Conservation (phyloP, 2,329 filamentous ascomycete species). For the Neoascochyta sp. region DNA sequence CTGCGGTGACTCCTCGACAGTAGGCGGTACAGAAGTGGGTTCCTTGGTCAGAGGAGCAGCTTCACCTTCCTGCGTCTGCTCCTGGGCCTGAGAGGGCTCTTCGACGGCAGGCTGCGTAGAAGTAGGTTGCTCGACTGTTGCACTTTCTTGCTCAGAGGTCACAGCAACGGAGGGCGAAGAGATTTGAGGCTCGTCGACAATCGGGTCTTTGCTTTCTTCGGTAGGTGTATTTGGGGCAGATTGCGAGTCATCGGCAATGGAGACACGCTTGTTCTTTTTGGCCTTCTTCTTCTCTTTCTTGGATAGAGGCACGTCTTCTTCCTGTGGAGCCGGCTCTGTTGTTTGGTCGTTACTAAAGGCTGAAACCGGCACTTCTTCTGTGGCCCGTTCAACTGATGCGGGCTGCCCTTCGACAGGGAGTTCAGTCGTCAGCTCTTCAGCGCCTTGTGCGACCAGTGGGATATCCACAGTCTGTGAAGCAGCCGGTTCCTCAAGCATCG, state of each 20-base stretch:
- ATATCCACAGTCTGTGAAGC: conserved; percentile 5
- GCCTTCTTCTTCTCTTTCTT: conserved; percentile 6
- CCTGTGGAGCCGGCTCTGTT: neutral
- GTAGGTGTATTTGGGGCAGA: neutral
- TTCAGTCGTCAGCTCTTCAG: neutral
- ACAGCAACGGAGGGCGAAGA: neutral
- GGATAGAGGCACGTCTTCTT: conserved; percentile 2
- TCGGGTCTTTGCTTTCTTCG: conserved; percentile 2
- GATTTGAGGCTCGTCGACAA: neutral
- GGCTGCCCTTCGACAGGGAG: neutral
- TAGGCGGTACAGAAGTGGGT: neutral
- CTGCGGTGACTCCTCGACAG: conserved; percentile 1
- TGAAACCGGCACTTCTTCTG: no score
- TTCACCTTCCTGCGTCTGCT: neutral
- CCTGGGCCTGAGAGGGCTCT: neutral
- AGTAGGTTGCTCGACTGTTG: neutral
- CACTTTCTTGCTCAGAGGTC: no score
- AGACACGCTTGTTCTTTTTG: conserved; percentile 4
- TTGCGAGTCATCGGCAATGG: conserved; percentile 3
- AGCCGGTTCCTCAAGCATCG: conserved; percentile 4
- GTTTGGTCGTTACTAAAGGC: no score
- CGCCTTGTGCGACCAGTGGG: neutral
- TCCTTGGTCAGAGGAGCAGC: neutral
- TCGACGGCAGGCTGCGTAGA: neutral
- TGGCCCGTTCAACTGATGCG: neutral